Evolutionary conservation across 805 yeast species (phyloP).

Genomic region (Ogataea trehalophila): DNA sequence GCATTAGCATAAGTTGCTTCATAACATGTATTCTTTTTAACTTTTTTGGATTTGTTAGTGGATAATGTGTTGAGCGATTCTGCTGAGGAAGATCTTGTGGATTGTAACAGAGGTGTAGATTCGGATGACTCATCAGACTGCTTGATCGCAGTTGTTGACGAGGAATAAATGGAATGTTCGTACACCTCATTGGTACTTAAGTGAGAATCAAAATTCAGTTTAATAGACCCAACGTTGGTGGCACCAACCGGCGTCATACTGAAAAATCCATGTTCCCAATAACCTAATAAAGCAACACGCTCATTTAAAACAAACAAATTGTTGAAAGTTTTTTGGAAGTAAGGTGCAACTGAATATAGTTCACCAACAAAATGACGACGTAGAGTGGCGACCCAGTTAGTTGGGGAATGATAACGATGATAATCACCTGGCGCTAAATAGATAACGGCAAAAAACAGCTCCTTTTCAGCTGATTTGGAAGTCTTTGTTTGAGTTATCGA

Average conservation of each 20-base stretch:
- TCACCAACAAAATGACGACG: slow-evolving; percentile 97
- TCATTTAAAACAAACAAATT: slow-evolving; percentile 90
- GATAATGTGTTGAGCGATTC: no score
- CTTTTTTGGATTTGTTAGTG: slow-evolving; percentile 23
- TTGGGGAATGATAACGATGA: slow-evolving; percentile 94
- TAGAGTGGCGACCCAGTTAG: slow-evolving; percentile 89
- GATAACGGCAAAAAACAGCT: slow-evolving; percentile 66
- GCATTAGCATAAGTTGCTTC: slow-evolving; percentile 91
- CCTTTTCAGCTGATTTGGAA: slow-evolving; percentile 15
- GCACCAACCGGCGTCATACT: slow-evolving; percentile 99
- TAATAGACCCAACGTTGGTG: slow-evolving; percentile 94
- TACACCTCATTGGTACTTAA: slow-evolving; percentile 76
- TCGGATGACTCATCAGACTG: neutral
- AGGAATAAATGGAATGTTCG: slow-evolving; percentile 40
- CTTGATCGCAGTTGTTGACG: neutral
- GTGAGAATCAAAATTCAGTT: slow-evolving; percentile 86
- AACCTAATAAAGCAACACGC: slow-evolving; percentile 90
- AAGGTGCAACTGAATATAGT: slow-evolving; percentile 93
- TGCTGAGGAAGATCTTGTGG: no score
- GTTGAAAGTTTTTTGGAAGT: slow-evolving; percentile 80
- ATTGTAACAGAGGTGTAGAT: neutral
- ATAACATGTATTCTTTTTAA: slow-evolving; percentile 75
- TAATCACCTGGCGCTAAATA: slow-evolving; percentile 98
- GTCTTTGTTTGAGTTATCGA: slow-evolving; percentile 20
- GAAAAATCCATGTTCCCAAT: slow-evolving; percentile 96